Evolutionary conservation across 176 grass and related monocot species (phyloP).

Genomic region (Triticum urartu): DNA sequence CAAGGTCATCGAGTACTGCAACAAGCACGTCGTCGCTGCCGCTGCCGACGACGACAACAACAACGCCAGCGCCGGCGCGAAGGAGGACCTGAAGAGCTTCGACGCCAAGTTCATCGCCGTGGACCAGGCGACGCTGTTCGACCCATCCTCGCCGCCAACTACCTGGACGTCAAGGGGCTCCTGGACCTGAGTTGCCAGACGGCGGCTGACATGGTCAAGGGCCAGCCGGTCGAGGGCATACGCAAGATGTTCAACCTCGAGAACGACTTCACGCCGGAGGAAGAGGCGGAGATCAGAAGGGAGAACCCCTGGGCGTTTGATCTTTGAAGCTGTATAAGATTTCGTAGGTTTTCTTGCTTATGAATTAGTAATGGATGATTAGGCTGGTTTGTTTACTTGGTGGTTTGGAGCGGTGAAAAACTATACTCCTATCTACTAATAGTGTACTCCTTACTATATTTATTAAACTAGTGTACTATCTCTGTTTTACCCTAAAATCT

Average conservation of each 20-base stretch:
- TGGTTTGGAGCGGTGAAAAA: too few relatives aligned
- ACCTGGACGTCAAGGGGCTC: neutral
- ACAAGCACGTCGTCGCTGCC: slow-evolving; percentile 39
- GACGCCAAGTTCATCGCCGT: neutral
- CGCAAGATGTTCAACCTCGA: neutral
- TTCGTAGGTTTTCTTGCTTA: too few relatives aligned
- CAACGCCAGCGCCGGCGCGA: too few relatives aligned
- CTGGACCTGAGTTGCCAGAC: neutral
- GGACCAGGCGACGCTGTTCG: neutral
- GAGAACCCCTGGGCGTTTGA: too few relatives aligned
- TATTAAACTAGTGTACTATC: too few relatives aligned
- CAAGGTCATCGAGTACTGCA: slow-evolving; percentile 73
- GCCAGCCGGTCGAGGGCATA: neutral
- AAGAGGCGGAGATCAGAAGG: neutral
- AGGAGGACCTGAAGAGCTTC: neutral
- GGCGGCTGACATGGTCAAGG: neutral
- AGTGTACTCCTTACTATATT: too few relatives aligned
- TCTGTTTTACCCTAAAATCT: too few relatives aligned
- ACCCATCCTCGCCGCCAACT: neutral
- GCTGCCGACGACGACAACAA: neutral
- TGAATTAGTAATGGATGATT: too few relatives aligned
- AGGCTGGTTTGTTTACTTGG: too few relatives aligned
- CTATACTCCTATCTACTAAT: too few relatives aligned
- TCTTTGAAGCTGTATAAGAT: too few relatives aligned
- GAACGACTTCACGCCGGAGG: neutral